Base-by-base conservation (phyloP, 176 grass and related monocot species). In the Alloteropsis semialata region DNA sequence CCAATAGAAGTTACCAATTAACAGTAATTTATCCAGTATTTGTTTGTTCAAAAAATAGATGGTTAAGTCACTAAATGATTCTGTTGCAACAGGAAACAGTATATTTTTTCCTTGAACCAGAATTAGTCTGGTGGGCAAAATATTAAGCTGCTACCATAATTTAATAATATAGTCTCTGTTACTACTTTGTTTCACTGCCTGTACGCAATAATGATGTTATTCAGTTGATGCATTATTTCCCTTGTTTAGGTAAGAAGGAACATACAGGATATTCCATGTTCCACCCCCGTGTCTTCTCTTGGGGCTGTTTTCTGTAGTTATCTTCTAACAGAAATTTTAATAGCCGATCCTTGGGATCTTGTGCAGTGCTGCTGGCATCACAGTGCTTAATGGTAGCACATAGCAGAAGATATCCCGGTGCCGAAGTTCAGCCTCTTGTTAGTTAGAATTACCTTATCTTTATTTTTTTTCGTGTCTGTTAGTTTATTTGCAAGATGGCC, bases 351-450 rank as follows among this genome's bases (percentile, higher is more conserved):
- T 62, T 73, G 28, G n/a, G 27, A 61, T n/a, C 21, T 27, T 57
- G 41, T 76, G 71, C 43, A 86, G 79, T 61, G 91, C 12, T 83
- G 29, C 81, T 54, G 74, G 64, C 36, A 92, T 90, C 50, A 85
- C 81, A 65, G 72, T 75, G 76, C 76, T 81, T 89, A 57, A 89
- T 84, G 77, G 87, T 87, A 78, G 58, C 89, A 56, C 80, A 89
- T 87, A 78, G 58, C 89, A 56, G 84, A 89, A 39, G 67, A 79
- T 94, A 88, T 86, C 63, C 82, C 65, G 88, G 90, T 80, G 88
- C 78, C 42, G 85, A 90, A 76, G 85, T 61, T 66, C 77, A 93
- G 80, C 86, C 88, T 33, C 75, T 87, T 84, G 82, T 87, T 74
- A 94, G 69, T 71, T 76, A 72, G 69, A 64, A 37, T 30, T 43